Evolutionary conservation across 768 basidiomycete species (phyloP).

Genomic region (Agaricus sinodeliciosus): DNA sequence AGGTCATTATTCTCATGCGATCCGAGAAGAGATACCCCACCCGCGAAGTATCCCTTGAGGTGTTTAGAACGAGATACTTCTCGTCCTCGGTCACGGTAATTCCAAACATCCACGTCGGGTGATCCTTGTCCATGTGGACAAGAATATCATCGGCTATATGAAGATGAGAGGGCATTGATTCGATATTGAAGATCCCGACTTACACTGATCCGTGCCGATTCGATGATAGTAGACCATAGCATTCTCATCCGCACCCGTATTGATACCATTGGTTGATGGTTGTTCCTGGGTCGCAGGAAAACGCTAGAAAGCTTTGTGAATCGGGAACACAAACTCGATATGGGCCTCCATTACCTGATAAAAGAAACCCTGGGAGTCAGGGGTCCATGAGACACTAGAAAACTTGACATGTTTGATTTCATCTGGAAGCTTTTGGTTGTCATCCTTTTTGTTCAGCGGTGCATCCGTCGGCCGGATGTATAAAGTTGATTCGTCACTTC

Average conservation of each 20-base stretch:
- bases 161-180: constrained; percentile 17
- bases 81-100: constrained; percentile 57
- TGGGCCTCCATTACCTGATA: constrained; percentile 46
- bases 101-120: constrained; percentile 63
- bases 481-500: constrained; percentile 66
- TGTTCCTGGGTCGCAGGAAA: constrained; percentile 47
- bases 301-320: constrained; percentile 27
- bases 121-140: constrained; percentile 53
- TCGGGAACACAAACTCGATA: neutral
- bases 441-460: constrained; percentile 44
- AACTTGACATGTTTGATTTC: constrained; percentile 75
- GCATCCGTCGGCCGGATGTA: constrained; percentile 59
- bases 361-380: constrained; percentile 78
- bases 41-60: constrained; percentile 54
- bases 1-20: constrained; percentile 4
- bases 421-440: constrained; percentile 52
- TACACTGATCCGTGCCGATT: constrained; percentile 66
- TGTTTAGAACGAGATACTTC: constrained; percentile 51
- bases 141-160: constrained; percentile 56
- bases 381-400: constrained; percentile 64
- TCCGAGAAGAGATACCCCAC: constrained; percentile 28
- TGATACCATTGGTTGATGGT: constrained; percentile 37
- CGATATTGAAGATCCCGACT: constrained; percentile 13
- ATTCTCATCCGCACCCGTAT: constrained; percentile 56
- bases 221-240: constrained; percentile 76